A percentile compares a stretch with the other conserved stretches of the same genome.
Conservation (phyloP, 352 stramenopile species). For the Saprolegnia diclina region DNA sequence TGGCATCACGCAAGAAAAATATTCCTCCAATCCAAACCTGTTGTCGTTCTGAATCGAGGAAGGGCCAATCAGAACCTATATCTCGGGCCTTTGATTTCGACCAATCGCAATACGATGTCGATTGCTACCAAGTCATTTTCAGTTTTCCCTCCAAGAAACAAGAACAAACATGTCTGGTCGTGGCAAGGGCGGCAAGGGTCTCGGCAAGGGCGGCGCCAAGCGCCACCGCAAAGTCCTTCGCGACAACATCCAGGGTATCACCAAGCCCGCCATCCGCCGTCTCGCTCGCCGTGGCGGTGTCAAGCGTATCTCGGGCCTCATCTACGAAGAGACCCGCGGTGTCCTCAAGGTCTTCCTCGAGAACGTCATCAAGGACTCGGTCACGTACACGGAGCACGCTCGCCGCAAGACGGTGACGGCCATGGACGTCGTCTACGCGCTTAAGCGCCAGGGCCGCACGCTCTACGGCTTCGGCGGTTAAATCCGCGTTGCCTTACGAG, state of each 20-base stretch:
- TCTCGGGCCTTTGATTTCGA: neutral
- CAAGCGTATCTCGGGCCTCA: constrained; percentile 48
- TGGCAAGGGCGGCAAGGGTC: constrained; percentile 93
- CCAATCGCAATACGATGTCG: neutral
- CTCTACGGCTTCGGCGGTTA: constrained; percentile 88
- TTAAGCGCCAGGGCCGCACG: constrained; percentile 95
- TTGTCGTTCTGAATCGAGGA: neutral
- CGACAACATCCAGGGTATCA: constrained; percentile 98
- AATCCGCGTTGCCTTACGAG: neutral
- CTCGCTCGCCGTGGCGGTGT: constrained; percentile 47
- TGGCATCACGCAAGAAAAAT: neutral
- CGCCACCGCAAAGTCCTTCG: constrained; percentile 95
- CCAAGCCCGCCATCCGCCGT: constrained; percentile 85
- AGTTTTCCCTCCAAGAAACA: constrained; percentile 28
- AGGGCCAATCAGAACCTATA: constrained; percentile 2
- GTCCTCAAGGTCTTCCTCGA: constrained; percentile 60
- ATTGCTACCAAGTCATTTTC: constrained; percentile 3
- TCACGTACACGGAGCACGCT: constrained; percentile 44
- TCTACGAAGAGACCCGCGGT: constrained; percentile 70
- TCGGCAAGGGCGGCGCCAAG: constrained; percentile 95
- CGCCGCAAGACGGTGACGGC: constrained; percentile 29
- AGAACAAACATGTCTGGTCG: constrained; percentile 64
- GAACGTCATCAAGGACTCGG: constrained; percentile 53
- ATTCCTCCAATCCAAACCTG: constrained; percentile 14
- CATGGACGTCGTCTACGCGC: constrained; percentile 91